Evolutionary conservation across 2,329 filamentous ascomycete species (phyloP).

Genomic region (Aschersonia sp.): DNA sequence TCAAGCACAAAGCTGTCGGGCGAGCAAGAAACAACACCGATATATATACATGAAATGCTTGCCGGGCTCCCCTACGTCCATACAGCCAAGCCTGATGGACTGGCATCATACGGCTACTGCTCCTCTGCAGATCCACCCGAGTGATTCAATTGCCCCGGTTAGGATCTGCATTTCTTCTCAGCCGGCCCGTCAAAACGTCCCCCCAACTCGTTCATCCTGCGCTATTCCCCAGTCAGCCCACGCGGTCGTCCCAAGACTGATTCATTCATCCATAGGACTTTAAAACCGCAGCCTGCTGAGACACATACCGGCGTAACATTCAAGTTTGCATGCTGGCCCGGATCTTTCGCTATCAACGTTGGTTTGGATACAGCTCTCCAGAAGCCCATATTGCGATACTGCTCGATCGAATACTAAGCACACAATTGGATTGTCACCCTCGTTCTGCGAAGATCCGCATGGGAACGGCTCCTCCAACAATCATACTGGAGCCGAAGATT

Average conservation of each 20-base stretch:
- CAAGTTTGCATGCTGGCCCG: slow-evolving; percentile 6
- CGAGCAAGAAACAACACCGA: no score
- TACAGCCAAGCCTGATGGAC: neutral
- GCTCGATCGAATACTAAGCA: neutral
- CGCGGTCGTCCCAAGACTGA: neutral
- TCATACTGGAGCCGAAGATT: slow-evolving; percentile 1
- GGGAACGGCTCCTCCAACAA: slow-evolving; percentile 1
- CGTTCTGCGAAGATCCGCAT: neutral
- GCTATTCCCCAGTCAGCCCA: neutral
- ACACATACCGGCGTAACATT: neutral
- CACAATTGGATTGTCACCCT: neutral
- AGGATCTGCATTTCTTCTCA: neutral
- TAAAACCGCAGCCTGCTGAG: neutral
- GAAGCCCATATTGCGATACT: neutral
- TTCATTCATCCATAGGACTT: neutral
- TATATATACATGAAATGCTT: neutral
- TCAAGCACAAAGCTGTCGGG: no score
- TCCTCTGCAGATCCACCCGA: slow-evolving; percentile 1
- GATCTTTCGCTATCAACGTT: slow-evolving; percentile 3
- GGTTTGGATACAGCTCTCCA: neutral
- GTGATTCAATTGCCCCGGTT: neutral
- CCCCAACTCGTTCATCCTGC: slow-evolving; percentile 1
- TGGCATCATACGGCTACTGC: slow-evolving; percentile 3
- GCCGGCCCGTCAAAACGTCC: slow-evolving; percentile 1
- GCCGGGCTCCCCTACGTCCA: neutral